Evolutionary conservation across 345 rosid species (phyloP), one percentile per base, ranked within the genome.

Genomic region (Eucalyptus urophylla): DNA sequence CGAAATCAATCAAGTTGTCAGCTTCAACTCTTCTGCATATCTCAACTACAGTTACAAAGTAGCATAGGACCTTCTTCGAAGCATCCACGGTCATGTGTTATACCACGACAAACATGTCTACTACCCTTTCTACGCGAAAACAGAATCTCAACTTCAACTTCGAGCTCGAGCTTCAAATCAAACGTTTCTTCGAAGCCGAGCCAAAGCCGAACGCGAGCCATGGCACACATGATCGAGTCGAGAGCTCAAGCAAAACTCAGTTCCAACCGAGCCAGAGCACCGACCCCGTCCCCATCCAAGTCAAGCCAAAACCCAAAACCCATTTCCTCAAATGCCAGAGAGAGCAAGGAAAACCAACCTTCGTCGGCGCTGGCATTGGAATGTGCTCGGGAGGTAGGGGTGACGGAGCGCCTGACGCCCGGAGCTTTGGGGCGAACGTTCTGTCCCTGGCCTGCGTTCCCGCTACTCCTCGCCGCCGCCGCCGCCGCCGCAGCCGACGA

Each of bases 341-440:
- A 40, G 67, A n/a, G 43, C 27, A 69, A n/a, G 33, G 69, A 69
- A 37, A 67, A 86, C 58, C 33, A 83, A 96, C 97, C 99, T 90
- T 93, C 95, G 49, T 92, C 96, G 87, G 88, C 92, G 43, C 92
- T 90, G 86, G 86, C 92, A 83, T 50, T 54, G 12, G 96, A 93
- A 25, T 86, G 92, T 22, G 97, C 88, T 62, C 98, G 95, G 87
- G 93, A 93, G 89, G 90, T 92, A 87, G 97, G 94, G 90, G 97
- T 93, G 92, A 92, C 94, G 90, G 98, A 94, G 90, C 98, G 99
- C 86, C 97, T 91, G 27, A 92, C 90, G 12, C 94, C 88, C 87
- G 91, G 80, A 56, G 90, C 86, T 88, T 88, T 92, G 58, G 60
- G 45, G 17, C 80, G 89, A 43, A 11, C 19, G 89, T 21, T 47